phyloP scores from a whole-genome alignment of 106 monocot genomes.

The Acorus calamus region DNA sequence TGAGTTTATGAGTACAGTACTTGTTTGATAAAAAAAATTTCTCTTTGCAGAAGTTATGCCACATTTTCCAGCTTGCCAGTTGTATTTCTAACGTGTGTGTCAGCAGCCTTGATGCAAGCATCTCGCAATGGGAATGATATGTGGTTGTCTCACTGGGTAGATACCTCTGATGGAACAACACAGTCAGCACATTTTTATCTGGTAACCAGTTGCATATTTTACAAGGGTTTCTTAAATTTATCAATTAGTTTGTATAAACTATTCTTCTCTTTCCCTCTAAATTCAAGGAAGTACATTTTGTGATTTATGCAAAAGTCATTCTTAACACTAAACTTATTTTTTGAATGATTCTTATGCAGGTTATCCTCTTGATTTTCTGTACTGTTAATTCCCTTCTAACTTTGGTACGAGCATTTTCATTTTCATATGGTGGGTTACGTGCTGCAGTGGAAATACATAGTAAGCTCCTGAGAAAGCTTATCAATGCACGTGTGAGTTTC shows the following conservation, averaged over 20 bases:
- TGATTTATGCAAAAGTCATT: too few relatives aligned
- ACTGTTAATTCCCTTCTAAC: conserved; percentile 76
- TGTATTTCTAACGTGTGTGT: conserved; percentile 50
- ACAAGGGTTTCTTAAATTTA: too few relatives aligned
- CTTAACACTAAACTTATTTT: too few relatives aligned
- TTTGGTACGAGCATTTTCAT: conserved; percentile 81
- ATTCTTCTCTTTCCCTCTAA: too few relatives aligned
- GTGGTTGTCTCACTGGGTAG: conserved; percentile 97
- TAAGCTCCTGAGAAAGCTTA: conserved; percentile 63
- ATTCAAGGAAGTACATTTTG: too few relatives aligned
- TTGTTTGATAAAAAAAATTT: too few relatives aligned
- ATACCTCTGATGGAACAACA: conserved; percentile 40
- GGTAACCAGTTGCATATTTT: conserved; percentile 28
- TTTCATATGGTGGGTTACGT: conserved; percentile 74
- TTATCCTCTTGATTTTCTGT: conserved; percentile 58
- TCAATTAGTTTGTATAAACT: too few relatives aligned
- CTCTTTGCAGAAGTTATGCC: conserved; percentile 58
- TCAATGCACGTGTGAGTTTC: conserved; percentile 72
- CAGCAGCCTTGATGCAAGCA: conserved; percentile 86
- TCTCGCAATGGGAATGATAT: conserved; percentile 97
- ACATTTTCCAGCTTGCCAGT: conserved; percentile 47
- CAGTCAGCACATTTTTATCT: conserved; percentile 52
- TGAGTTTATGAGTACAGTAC: too few relatives aligned
- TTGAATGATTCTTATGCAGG: conserved; percentile 25
- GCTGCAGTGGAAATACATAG: conserved; percentile 76